Evolutionary conservation across 192 early-diverging fungal genomes (phyloP).

Genomic region (Piromyces finnis): DNA sequence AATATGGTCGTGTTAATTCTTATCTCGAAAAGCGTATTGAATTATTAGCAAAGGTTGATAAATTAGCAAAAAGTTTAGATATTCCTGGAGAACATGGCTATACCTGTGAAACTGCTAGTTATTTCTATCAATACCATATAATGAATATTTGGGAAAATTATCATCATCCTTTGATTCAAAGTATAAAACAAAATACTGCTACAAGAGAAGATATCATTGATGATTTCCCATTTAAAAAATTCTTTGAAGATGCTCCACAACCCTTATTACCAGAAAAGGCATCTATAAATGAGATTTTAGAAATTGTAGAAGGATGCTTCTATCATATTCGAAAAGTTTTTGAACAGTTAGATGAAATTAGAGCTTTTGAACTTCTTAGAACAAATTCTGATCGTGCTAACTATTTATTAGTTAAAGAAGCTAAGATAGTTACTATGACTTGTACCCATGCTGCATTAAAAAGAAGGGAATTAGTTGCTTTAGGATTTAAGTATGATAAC

Average conservation of each 20-base stretch:
- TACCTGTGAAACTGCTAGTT: slow-evolving; percentile 81
- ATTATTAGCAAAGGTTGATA: slow-evolving; percentile 58
- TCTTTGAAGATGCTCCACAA: slow-evolving; percentile 50
- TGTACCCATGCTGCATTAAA: slow-evolving; percentile 91
- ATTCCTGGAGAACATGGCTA: slow-evolving; percentile 73
- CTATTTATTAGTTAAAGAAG: slow-evolving; percentile 88
- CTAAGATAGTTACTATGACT: slow-evolving; percentile 92
- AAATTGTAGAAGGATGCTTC: slow-evolving; percentile 61
- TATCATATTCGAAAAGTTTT: slow-evolving; percentile 64
- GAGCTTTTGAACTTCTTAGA: slow-evolving; percentile 83
- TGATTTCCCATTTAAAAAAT: slow-evolving; percentile 67
- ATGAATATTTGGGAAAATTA: slow-evolving; percentile 57
- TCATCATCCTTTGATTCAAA: slow-evolving; percentile 4
- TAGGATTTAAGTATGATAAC: slow-evolving; percentile 89
- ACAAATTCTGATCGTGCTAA: slow-evolving; percentile 61
- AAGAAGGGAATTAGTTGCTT: slow-evolving; percentile 57
- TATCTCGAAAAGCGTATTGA: slow-evolving; percentile 63
- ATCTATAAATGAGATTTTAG: slow-evolving; percentile 25
- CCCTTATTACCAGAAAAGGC: slow-evolving; percentile 42
- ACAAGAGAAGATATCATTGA: slow-evolving; percentile 15
- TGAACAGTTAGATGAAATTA: slow-evolving; percentile 72
- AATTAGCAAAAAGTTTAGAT: slow-evolving; percentile 51
- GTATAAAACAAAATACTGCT: not conserved
- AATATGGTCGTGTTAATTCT: slow-evolving; percentile 84
- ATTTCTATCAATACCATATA: slow-evolving; percentile 73